Conservation (phyloP, 305 asterid species). For the Ilex paraguariensis region DNA sequence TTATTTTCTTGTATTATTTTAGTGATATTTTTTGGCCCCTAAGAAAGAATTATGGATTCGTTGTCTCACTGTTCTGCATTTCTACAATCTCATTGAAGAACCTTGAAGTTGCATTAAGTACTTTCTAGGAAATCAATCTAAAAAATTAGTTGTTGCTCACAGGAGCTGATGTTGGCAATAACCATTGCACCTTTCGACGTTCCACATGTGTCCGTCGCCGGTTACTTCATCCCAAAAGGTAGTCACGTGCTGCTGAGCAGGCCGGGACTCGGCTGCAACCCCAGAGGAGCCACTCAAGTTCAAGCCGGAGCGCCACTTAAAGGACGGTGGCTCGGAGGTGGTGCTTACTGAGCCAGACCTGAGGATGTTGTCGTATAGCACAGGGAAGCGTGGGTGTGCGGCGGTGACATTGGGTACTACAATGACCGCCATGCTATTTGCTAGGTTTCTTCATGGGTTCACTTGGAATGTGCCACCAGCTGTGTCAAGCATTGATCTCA, state of each 20-base stretch:
- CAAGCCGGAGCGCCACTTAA: not conserved
- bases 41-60: no score
- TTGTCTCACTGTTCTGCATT: no score
- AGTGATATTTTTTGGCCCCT: no score
- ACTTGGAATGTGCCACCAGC: slow-evolving; percentile 14
- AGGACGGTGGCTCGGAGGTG: not conserved
- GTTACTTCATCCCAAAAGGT: not conserved
- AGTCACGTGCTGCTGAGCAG: not conserved
- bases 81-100: no score
- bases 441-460: slow-evolving; percentile 27
- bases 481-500: slow-evolving; percentile 1
- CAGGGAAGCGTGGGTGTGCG: not conserved
- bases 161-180: not conserved
- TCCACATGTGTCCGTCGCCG: not conserved
- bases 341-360: not conserved
- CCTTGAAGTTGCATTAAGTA: no score
- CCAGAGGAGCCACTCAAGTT: not conserved
- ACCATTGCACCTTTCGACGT: not conserved
- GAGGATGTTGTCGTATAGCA: not conserved
- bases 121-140: no score
- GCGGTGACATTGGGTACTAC: not conserved
- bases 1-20: no score
- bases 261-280: not conserved
- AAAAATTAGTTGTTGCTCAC: not conserved
- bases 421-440: slow-evolving; percentile 10